Percentiles rank a stretch among this genome's conserved stretches.
Conservation (phyloP, 2,329 filamentous ascomycete species). For the Aspergillus versicolor region DNA sequence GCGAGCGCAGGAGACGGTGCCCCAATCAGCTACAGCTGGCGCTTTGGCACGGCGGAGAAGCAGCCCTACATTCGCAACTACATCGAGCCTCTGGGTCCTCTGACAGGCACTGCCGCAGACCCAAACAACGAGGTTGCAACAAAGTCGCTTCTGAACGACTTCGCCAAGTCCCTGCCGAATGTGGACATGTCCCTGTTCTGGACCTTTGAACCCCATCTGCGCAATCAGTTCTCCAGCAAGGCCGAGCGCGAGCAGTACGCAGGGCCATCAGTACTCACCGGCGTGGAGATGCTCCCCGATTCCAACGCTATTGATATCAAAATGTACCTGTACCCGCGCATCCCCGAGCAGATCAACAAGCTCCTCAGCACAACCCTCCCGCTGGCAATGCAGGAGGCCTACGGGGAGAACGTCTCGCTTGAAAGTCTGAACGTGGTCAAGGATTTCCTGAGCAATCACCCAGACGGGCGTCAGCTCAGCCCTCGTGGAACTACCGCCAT, state of each 20-base stretch:
- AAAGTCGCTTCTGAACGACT: background rate
- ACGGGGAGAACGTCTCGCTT: too few relatives aligned
- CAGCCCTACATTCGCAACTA: background rate
- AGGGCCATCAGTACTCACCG: background rate
- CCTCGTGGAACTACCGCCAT: background rate
- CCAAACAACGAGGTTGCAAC: background rate
- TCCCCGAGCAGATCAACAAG: background rate
- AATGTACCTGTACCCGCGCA: background rate
- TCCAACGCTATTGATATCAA: background rate
- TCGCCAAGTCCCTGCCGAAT: background rate
- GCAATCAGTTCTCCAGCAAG: background rate
- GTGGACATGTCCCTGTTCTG: background rate
- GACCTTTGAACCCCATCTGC: background rate
- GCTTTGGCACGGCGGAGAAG: background rate
- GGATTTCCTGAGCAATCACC: background rate
- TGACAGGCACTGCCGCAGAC: background rate
- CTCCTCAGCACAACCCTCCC: background rate
- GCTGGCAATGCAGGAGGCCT: background rate
- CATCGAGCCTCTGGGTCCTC: background rate
- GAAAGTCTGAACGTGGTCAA: too few relatives aligned
- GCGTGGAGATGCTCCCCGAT: background rate
- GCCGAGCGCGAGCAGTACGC: background rate
- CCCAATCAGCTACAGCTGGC: background rate
- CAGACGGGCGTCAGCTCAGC: background rate
- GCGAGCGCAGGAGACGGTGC: background rate